Evolutionary conservation across 225 moss, liverwort and hornwort species (phyloP).

Genomic region (Sphagnum contortum): DNA sequence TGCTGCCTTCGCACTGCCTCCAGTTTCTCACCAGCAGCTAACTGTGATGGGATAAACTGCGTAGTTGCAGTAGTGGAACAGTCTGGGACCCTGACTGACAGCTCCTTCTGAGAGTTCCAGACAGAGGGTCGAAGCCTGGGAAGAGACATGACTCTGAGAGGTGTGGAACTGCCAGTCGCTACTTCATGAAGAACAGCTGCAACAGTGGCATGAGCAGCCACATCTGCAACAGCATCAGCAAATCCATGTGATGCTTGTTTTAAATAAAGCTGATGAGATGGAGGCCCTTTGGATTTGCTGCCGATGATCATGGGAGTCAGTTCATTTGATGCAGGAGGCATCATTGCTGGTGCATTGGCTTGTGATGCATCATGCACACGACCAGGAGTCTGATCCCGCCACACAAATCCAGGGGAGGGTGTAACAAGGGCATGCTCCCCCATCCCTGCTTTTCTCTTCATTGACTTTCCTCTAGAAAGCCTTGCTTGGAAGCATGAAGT

Average conservation of each 20-base stretch:
- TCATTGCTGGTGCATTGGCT: constrained; percentile 5
- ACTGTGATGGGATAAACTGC: background rate
- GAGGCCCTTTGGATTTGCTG: no score
- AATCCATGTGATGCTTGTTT: constrained; percentile 18
- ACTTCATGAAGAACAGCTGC: constrained; percentile 39
- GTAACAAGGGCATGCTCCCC: background rate
- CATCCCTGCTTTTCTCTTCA: constrained; percentile 15
- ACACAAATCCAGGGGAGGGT: constrained; percentile 14
- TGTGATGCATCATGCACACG: constrained; percentile 13
- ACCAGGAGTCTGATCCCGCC: constrained; percentile 21
- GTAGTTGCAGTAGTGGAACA: background rate
- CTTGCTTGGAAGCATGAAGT: constrained; percentile 1
- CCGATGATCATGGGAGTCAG: constrained; percentile 1
- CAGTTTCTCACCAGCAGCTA: constrained; percentile 5
- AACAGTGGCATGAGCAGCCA: constrained; percentile 34
- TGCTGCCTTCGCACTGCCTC: constrained; percentile 42
- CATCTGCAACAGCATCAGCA: constrained; percentile 46
- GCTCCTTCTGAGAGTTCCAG: background rate
- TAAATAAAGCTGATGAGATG: no score
- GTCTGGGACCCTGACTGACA: no score
- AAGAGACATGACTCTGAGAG: constrained; percentile 31
- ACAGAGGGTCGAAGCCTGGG: constrained; percentile 24
- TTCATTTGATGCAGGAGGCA: constrained; percentile 3
- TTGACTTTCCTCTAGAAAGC: constrained; percentile 9
- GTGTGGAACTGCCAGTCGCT: constrained; percentile 30